A percentile compares a stretch with the other conserved stretches of the same genome.
Conservation (phyloP, 2,329 filamentous ascomycete species). For the Exophiala alcalophila region DNA sequence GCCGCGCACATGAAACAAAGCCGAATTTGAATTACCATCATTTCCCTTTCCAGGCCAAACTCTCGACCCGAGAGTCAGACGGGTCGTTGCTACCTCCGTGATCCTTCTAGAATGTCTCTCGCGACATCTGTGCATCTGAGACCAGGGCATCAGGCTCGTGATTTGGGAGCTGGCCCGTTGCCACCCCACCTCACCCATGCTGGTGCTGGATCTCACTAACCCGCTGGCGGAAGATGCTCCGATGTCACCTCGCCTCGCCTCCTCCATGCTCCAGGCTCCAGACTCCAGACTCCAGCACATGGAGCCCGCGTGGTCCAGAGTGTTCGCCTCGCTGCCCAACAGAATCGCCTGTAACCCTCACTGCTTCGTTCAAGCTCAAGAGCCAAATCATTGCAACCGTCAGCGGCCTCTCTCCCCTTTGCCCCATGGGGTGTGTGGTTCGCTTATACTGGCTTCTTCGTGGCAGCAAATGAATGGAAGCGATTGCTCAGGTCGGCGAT, state of each 20-base stretch:
- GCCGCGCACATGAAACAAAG: too few relatives aligned
- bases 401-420: too few relatives aligned
- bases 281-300: constrained; percentile 6
- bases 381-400: background rate
- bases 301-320: constrained; percentile 1
- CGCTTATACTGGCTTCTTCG: background rate
- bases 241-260: constrained; percentile 2
- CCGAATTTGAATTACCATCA: too few relatives aligned
- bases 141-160: too few relatives aligned
- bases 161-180: too few relatives aligned
- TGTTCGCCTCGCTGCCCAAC: constrained; percentile 1
- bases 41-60: too few relatives aligned
- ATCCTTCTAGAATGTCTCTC: constrained; percentile 6
- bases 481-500: too few relatives aligned
- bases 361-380: background rate
- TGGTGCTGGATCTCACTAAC: constrained; percentile 5
- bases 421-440: constrained; percentile 1
- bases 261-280: too few relatives aligned
- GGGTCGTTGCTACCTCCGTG: background rate
- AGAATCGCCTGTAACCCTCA: background rate
- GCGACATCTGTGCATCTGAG: background rate
- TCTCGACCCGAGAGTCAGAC: too few relatives aligned
- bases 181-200: too few relatives aligned
- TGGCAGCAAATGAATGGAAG: too few relatives aligned
- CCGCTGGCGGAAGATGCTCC: constrained; percentile 1